Evolutionary conservation across 371 early-diverging fungal genomes (phyloP).

Genomic region (Mucor plumbeus): DNA sequence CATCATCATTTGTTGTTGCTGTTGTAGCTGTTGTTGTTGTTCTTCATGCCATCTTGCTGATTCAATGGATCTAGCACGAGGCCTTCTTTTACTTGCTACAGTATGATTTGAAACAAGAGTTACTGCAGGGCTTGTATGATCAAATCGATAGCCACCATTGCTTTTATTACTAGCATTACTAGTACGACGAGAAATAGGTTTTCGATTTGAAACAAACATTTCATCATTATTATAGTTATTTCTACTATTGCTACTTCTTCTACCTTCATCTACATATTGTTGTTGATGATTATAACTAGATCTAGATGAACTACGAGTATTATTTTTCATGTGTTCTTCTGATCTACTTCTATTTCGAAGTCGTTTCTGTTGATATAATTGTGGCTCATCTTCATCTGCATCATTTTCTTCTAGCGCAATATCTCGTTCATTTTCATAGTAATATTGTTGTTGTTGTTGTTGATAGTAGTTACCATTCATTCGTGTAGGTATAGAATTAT

Average conservation of each 20-base stretch:
- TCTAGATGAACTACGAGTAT: neutral
- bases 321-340: neutral
- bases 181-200: slow-evolving; percentile 10
- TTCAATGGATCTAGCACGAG: slow-evolving; percentile 9
- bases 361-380: neutral
- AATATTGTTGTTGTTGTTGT: neutral
- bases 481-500: neutral
- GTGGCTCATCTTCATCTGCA: neutral
- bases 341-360: neutral
- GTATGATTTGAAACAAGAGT: neutral
- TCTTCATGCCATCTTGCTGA: slow-evolving; percentile 9
- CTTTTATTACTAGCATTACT: slow-evolving; percentile 7
- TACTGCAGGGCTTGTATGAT: slow-evolving; percentile 9
- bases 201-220: neutral
- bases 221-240: neutral
- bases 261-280: neutral
- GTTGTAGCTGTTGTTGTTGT: neutral
- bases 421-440: neutral
- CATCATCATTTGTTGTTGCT: neutral
- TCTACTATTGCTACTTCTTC: slow-evolving; percentile 5
- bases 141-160: neutral
- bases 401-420: neutral
- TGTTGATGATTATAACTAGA: slow-evolving; percentile 1
- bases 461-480: neutral
- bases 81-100: neutral